Percentiles rank a stretch among this genome's conserved stretches.
Conservation (phyloP, 2,329 filamentous ascomycete genomes). For the Monosporascus sp. region DNA sequence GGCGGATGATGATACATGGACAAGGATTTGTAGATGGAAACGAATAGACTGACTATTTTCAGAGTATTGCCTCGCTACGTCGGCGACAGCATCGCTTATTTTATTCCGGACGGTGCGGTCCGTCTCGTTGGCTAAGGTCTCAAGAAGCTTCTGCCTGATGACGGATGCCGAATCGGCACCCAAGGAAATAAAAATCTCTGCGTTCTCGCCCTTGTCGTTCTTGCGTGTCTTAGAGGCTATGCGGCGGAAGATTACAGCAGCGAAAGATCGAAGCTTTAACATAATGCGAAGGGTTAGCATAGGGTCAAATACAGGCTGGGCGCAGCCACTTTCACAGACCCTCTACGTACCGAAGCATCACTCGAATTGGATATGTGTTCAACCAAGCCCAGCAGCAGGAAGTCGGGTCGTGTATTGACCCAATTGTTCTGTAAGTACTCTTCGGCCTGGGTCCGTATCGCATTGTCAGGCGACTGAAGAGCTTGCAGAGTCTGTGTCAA, state of each 20-base stretch:
- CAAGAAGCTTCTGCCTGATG: conserved; percentile 79
- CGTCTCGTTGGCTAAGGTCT: conserved; percentile 67
- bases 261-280: conserved; percentile 75
- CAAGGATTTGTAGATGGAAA: neutral
- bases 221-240: conserved; percentile 88
- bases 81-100: conserved; percentile 94
- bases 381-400: conserved; percentile 87
- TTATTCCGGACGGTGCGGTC: conserved; percentile 80
- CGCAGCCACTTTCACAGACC: too few species aligned
- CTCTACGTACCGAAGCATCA: conserved; percentile 59
- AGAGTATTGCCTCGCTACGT: conserved; percentile 89
- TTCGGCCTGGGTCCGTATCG: conserved; percentile 77
- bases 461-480: conserved; percentile 86
- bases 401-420: conserved; percentile 74
- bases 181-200: conserved; percentile 82
- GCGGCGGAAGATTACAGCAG: conserved; percentile 88
- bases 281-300: conserved; percentile 9
- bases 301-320: neutral
- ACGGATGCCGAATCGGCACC: conserved; percentile 65
- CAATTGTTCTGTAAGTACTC: conserved; percentile 88
- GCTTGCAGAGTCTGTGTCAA: conserved; percentile 82
- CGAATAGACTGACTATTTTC: conserved; percentile 65
- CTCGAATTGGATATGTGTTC: conserved; percentile 83
- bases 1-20: neutral
- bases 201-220: conserved; percentile 61